Evolutionary conservation across 2,329 filamentous ascomycete genomes (phyloP), one percentile per base, ranked within the genome.

Genomic region (Ophioceras dolichostomum): DNA sequence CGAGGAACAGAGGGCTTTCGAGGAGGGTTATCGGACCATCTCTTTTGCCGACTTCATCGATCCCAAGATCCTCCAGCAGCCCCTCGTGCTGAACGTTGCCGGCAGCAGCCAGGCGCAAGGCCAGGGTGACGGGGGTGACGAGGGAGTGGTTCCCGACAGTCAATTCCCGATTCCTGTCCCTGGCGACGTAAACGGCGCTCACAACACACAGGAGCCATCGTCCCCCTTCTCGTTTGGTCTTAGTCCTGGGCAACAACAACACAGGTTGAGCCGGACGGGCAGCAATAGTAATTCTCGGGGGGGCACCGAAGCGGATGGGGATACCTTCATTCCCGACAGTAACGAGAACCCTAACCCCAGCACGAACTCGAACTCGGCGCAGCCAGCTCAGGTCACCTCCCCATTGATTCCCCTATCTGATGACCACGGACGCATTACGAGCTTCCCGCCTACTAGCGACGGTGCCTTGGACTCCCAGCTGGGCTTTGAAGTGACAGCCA

Each of bases 1-100:
- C 2, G 19, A 22, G 2, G 62, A 65, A 26, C 68, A 73, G 10
- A 71, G 72, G 1, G 60, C 58, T 2, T 66, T 68, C 10, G 63
- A 65, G 12, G 68, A 79, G 42, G 81, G 81, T 1, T 62, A 70
- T 34, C 68, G 77, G n/a, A 65, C 65, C 6, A 41, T 87, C 21
- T 48, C 55, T 0, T 79, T 82, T 56, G 52, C 54, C 3, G 77
- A 84, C 17, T 64, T 91, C 51, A 68, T 76, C 27, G 78, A 86
- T 28, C 71, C 80, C 1, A 79, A 77, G 46, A 60, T 89, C 42
- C 54, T 86, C 13, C 69, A 65, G 39, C 55, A 61, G 42, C 57
- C 55, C n/a, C 24, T 34, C 2, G 4, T 26, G 14, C 31, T 19
- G 16, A n/a, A 29, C 4, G 8, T 17, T 14, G 10, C 16, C 19